Percentiles rank a stretch among this genome's conserved stretches.
Conservation (phyloP, 176 grass and related monocot species). For the Juncus effusus region DNA sequence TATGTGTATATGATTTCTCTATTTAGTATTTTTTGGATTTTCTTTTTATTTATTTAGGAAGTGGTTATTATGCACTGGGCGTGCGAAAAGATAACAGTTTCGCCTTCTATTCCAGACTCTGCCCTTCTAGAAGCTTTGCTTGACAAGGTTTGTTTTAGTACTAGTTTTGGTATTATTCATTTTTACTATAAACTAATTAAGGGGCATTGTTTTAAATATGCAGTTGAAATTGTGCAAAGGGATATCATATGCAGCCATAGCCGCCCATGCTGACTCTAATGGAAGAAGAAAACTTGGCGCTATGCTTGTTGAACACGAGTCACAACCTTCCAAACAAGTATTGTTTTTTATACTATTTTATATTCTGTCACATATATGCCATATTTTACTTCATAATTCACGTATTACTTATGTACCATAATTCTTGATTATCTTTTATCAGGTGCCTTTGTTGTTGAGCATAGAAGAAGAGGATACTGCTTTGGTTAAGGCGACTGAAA, state of each 20-base stretch:
- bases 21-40: not conserved
- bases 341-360: constrained; percentile 11
- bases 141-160: constrained; percentile 69
- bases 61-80: constrained; percentile 99
- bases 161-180: not conserved
- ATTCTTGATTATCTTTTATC: constrained; percentile 25
- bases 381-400: no score
- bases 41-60: constrained; percentile 48
- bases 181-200: not conserved
- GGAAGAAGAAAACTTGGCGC: constrained; percentile 79
- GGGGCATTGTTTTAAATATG: constrained; percentile 25
- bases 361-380: not conserved
- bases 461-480: constrained; percentile 91
- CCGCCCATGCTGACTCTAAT: constrained; percentile 92
- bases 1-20: not conserved
- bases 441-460: constrained; percentile 92
- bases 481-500: constrained; percentile 82
- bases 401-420: not conserved
- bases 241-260: constrained; percentile 95
- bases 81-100: constrained; percentile 90
- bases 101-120: constrained; percentile 66
- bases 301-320: constrained; percentile 89
- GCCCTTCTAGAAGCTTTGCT: constrained; percentile 82
- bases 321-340: constrained; percentile 84
- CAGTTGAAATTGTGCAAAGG: constrained; percentile 96